Conservation (phyloP, 2,329 filamentous ascomycete genomes). For the Colletotrichum chrysophilum region DNA sequence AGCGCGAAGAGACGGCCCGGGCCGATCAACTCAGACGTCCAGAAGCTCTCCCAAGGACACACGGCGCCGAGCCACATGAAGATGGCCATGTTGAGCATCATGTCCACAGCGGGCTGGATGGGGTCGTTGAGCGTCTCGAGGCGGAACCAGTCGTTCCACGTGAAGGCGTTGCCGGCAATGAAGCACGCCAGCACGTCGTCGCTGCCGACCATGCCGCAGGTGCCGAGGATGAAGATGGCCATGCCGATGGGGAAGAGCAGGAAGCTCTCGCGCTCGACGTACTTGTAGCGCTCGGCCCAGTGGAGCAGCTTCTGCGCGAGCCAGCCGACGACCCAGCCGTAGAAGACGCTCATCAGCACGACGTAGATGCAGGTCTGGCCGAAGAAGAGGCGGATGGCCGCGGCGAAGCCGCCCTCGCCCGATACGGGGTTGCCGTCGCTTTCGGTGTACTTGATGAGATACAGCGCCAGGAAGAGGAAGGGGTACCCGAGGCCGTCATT, state of each 20-base stretch:
- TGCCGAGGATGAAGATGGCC: constrained; percentile 86
- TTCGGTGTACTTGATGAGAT: constrained; percentile 78
- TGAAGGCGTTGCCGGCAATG: constrained; percentile 88
- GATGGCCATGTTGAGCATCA: constrained; percentile 87
- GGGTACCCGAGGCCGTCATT: constrained; percentile 92
- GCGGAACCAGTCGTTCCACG: constrained; percentile 94
- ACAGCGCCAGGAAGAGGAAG: constrained; percentile 84
- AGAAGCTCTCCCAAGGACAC: constrained; percentile 79
- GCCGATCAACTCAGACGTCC: not conserved
- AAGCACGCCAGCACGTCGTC: constrained; percentile 94
- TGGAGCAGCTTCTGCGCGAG: constrained; percentile 82
- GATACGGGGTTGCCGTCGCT: constrained; percentile 56
- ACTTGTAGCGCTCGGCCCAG: constrained; percentile 81
- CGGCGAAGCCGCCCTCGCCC: constrained; percentile 59
- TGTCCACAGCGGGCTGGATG: constrained; percentile 90
- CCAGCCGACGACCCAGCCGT: constrained; percentile 81
- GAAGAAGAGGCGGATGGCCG: constrained; percentile 82
- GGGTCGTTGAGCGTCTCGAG: constrained; percentile 88
- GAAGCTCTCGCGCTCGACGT: constrained; percentile 87
- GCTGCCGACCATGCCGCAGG: constrained; percentile 84
- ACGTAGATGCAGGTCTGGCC: constrained; percentile 85
- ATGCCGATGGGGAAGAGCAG: constrained; percentile 85
- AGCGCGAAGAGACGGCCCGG: not conserved
- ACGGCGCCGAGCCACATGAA: constrained; percentile 93
- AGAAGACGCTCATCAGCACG: constrained; percentile 78